Conservation (phyloP, 805 yeast species). For the Spathaspora arborariae region DNA sequence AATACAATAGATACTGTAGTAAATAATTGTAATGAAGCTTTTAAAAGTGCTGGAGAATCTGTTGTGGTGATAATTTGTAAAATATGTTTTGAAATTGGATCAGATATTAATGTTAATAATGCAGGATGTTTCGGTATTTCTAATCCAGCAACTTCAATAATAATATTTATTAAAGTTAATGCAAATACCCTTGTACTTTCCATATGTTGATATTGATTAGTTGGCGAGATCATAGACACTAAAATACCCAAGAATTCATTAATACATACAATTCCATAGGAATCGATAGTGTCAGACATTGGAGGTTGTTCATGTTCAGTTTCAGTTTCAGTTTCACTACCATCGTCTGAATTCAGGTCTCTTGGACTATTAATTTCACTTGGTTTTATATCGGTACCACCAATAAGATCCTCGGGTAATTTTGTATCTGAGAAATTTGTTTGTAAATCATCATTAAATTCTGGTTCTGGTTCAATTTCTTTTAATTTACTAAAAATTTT, state of each 20-base stretch:
- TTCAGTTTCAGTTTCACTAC: not conserved
- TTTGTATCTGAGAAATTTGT: slow-evolving; percentile 45
- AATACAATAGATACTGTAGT: slow-evolving; percentile 66
- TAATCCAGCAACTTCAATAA: slow-evolving; percentile 78
- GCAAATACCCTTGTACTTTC: slow-evolving; percentile 86
- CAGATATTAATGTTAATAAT: slow-evolving; percentile 65
- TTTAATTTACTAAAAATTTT: slow-evolving; percentile 61
- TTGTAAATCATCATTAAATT: slow-evolving; percentile 36
- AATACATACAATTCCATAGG: slow-evolving; percentile 73
- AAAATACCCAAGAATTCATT: slow-evolving; percentile 74
- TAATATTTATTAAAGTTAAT: slow-evolving; percentile 65
- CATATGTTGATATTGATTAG: slow-evolving; percentile 78
- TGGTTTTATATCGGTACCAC: slow-evolving; percentile 33
- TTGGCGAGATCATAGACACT: slow-evolving; percentile 76
- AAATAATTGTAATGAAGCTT: slow-evolving; percentile 71
- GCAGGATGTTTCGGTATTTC: slow-evolving; percentile 57
- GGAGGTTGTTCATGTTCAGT: slow-evolving; percentile 6
- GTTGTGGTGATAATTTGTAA: slow-evolving; percentile 72
- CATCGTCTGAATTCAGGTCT: slow-evolving; percentile 4
- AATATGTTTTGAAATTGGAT: slow-evolving; percentile 80
- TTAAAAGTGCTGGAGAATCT: slow-evolving; percentile 70
- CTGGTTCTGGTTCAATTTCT: slow-evolving; percentile 54
- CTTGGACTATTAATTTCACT: slow-evolving; percentile 14
- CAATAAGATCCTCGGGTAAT: slow-evolving; percentile 58
- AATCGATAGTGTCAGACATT: slow-evolving; percentile 12